Conservation (phyloP, 1,139 yeast species). For the Zhuliangozyma parablackwelliae region DNA sequence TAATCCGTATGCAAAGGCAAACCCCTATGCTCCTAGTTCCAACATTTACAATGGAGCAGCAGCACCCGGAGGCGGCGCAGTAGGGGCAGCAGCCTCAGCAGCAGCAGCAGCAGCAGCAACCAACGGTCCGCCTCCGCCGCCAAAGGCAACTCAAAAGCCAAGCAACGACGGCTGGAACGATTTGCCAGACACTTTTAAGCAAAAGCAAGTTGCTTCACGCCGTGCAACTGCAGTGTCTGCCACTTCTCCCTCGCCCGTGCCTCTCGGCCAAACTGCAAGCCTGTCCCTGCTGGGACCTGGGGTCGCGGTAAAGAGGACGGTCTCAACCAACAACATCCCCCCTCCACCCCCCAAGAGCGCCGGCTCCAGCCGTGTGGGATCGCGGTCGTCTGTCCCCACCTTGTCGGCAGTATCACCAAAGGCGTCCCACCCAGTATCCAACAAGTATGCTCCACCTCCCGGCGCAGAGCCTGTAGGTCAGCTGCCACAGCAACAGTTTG, state of each 20-base stretch:
- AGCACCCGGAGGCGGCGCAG: neutral
- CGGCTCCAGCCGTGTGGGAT: slow-evolving; percentile 22
- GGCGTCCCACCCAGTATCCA: slow-evolving; percentile 16
- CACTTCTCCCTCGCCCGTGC: slow-evolving; percentile 19
- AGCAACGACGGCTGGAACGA: slow-evolving; percentile 94
- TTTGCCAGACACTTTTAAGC: slow-evolving; percentile 67
- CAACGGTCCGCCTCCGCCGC: slow-evolving; percentile 18
- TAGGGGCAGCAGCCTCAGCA: neutral
- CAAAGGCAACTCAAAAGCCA: slow-evolving; percentile 39
- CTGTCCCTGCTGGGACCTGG: neutral
- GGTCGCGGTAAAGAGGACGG: slow-evolving; percentile 8
- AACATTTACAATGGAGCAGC: neutral
- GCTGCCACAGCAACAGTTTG: slow-evolving; percentile 1
- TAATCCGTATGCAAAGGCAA: slow-evolving; percentile 12
- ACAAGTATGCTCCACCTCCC: slow-evolving; percentile 42
- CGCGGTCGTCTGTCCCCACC: slow-evolving; percentile 20
- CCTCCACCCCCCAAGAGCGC: slow-evolving; percentile 37
- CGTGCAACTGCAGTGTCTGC: slow-evolving; percentile 44
- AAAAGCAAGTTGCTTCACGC: slow-evolving; percentile 45
- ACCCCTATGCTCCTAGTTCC: slow-evolving; percentile 9
- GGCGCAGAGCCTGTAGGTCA: slow-evolving; percentile 9
- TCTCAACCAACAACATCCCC: slow-evolving; percentile 9
- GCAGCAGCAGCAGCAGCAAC: neutral
- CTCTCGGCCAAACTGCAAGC: slow-evolving; percentile 18
- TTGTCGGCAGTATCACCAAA: slow-evolving; percentile 22